Evolutionary conservation across 2,329 filamentous ascomycete species (phyloP).

Genomic region (Immersiporthe knoxdaviesiana): DNA sequence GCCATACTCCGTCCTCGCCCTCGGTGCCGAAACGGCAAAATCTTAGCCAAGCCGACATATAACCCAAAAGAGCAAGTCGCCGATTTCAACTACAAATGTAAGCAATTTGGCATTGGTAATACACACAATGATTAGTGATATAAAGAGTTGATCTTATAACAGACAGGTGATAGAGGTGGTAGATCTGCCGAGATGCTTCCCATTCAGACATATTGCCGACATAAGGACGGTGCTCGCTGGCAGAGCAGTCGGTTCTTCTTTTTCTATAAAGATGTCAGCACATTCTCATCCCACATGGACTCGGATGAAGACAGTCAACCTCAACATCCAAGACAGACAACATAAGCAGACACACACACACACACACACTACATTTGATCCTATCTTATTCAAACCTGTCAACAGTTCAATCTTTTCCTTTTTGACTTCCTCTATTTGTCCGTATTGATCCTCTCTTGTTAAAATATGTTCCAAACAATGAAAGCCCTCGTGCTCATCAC

Average conservation of each 20-base stretch:
- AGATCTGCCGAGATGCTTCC: neutral
- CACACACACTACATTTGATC: neutral
- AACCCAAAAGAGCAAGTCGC: neutral
- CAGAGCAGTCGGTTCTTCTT: neutral
- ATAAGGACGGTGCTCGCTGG: neutral
- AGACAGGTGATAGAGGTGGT: neutral
- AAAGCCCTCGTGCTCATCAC: constrained; percentile 9
- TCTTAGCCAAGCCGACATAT: neutral
- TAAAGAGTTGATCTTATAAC: neutral
- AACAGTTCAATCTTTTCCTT: no score
- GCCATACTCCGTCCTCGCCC: neutral
- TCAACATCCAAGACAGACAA: neutral
- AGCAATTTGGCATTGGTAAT: neutral
- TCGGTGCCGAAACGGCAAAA: neutral
- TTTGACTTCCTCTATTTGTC: no score
- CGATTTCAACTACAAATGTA: neutral
- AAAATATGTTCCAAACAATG: neutral
- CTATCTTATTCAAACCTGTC: neutral
- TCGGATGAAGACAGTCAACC: neutral
- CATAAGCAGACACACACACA: neutral
- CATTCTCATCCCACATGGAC: neutral
- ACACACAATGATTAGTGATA: neutral
- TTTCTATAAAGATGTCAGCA: neutral
- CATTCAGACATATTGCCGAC: neutral
- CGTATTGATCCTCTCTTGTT: no score